Conservation (phyloP, 2,329 filamentous ascomycete genomes). For the Graphiopsis chlorocephala region DNA sequence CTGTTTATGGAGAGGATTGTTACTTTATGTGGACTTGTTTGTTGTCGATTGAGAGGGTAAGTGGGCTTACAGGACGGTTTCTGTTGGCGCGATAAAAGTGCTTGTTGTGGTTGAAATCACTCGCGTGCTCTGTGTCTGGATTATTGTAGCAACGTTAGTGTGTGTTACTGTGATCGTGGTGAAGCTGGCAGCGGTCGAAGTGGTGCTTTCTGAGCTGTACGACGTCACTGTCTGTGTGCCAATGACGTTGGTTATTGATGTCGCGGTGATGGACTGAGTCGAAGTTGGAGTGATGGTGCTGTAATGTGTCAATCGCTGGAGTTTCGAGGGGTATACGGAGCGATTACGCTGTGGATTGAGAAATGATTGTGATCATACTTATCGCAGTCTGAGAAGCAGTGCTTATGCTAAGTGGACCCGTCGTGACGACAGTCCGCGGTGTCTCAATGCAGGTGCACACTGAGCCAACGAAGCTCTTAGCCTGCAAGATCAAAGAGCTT, state of each 20-base stretch:
- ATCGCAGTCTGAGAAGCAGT: background rate
- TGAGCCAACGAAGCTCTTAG: background rate
- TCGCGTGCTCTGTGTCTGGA: background rate
- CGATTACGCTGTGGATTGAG: background rate
- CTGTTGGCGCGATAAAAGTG: background rate
- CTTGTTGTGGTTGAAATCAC: background rate
- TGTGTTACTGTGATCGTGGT: background rate
- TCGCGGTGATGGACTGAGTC: background rate
- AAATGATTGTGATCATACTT: background rate
- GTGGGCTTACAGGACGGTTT: background rate
- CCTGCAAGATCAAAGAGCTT: background rate
- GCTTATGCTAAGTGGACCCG: background rate
- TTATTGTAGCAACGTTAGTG: background rate
- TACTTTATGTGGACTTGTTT: too few relatives aligned
- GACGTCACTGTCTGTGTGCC: background rate
- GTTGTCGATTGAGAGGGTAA: background rate
- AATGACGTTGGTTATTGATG: background rate
- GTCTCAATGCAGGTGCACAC: constrained; percentile 2
- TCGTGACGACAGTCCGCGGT: background rate
- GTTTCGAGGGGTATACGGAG: background rate
- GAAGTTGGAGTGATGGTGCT: background rate
- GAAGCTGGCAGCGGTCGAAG: background rate
- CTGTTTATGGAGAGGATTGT: background rate
- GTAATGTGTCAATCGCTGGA: background rate
- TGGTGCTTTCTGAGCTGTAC: background rate